Percentiles rank a stretch among this genome's conserved stretches.
Conservation (phyloP, 495 filamentous ascomycete species). For the Ascobolus immersus region DNA sequence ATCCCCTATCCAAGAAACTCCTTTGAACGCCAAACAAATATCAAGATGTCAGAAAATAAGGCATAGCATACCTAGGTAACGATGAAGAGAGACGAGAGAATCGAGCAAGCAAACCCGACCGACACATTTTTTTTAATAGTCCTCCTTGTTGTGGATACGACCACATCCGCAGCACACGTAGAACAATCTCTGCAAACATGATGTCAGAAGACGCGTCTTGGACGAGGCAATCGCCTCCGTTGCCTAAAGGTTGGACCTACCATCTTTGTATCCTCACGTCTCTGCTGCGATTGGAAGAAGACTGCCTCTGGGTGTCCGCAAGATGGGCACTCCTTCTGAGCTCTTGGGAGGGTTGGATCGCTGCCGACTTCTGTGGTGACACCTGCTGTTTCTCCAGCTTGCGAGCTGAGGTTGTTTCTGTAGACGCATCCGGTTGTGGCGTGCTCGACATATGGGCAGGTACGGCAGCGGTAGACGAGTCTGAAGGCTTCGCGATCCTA, state of each 20-base stretch:
- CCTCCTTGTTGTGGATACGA: too few relatives aligned
- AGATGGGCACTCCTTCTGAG: constrained; percentile 53
- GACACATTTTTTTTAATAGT: too few relatives aligned
- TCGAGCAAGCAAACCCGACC: too few relatives aligned
- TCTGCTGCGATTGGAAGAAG: constrained; percentile 95
- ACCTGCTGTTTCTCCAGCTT: constrained; percentile 82
- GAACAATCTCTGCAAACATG: constrained; percentile 55
- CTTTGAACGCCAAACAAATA: too few relatives aligned
- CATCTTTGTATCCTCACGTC: constrained; percentile 93
- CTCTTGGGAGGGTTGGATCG: constrained; percentile 89
- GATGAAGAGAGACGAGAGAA: too few relatives aligned
- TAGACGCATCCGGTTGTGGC: constrained; percentile 73
- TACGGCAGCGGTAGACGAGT: constrained; percentile 62
- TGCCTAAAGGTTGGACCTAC: constrained; percentile 32
- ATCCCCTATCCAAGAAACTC: too few relatives aligned
- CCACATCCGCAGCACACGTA: constrained; percentile 87
- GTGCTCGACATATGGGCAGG: constrained; percentile 66
- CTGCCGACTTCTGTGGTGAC: constrained; percentile 88
- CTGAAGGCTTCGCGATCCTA: constrained; percentile 26
- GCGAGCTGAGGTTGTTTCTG: constrained; percentile 68
- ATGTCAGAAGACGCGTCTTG: constrained; percentile 3
- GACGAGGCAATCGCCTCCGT: background rate
- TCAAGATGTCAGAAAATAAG: too few relatives aligned
- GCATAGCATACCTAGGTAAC: too few relatives aligned
- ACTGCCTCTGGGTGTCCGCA: constrained; percentile 73